Percentiles rank a stretch among this genome's conserved stretches.
Conservation (phyloP, 768 basidiomycete species). For the Psilocybe cubensis region DNA sequence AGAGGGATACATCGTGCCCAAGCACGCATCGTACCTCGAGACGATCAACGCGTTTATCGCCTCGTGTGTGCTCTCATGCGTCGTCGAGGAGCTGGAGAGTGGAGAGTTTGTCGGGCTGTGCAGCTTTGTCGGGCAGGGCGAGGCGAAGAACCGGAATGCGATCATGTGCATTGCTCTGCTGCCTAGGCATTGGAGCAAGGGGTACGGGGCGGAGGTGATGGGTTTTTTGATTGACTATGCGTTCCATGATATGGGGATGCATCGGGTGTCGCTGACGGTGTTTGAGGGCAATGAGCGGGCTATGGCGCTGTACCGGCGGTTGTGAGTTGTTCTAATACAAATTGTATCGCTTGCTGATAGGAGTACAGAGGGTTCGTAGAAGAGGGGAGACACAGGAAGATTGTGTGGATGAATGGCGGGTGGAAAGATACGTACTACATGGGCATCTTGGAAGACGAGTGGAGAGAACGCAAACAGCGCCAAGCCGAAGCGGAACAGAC, state of each 20-base stretch:
- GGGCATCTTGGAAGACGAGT: conserved; percentile 31
- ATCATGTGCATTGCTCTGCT: conserved; percentile 18
- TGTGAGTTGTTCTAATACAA: conserved; percentile 12
- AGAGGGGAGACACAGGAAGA: conserved; percentile 27
- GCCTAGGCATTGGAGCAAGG: conserved; percentile 18
- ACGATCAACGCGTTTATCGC: conserved; percentile 12
- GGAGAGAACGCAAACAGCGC: conserved; percentile 14
- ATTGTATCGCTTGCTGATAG: background rate
- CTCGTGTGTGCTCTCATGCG: conserved; percentile 14
- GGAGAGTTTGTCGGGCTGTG: conserved; percentile 15
- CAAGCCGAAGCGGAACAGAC: background rate
- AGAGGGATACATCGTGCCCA: conserved; percentile 18
- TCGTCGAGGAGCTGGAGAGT: conserved; percentile 14
- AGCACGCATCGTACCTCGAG: conserved; percentile 15
- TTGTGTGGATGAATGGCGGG: conserved; percentile 26
- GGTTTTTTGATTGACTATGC: conserved; percentile 11
- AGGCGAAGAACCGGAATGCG: conserved; percentile 19
- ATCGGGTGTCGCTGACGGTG: conserved; percentile 20
- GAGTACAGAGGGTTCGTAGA: conserved; percentile 28
- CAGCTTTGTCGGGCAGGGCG: conserved; percentile 9
- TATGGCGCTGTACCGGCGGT: conserved; percentile 12
- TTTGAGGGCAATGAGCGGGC: conserved; percentile 22
- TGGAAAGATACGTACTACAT: conserved; percentile 29
- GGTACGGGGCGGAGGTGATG: conserved; percentile 12
- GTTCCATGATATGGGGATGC: conserved; percentile 21